Evolutionary conservation across 108 stramenopile species (phyloP).

Genomic region (Stephanodiscus minutulus): DNA sequence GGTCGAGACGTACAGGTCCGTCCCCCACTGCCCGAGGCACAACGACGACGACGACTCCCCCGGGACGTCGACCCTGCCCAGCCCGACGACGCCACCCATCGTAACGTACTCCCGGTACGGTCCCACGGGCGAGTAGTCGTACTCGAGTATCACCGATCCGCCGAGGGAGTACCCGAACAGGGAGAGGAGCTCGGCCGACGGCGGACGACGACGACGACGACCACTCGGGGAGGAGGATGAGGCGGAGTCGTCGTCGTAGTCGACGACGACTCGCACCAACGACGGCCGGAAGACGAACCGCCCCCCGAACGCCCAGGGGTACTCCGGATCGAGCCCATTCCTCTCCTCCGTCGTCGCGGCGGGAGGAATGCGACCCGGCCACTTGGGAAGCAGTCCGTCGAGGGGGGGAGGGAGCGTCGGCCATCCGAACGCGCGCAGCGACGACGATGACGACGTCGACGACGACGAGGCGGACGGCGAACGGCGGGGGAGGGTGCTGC

Average conservation of each 20-base stretch:
- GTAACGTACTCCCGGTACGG: constrained; percentile 60
- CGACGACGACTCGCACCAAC: constrained; percentile 27
- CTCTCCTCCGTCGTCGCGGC: constrained; percentile 5
- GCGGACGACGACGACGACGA: background rate
- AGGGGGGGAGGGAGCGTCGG: no score
- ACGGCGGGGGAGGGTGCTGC: no score
- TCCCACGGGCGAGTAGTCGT: constrained; percentile 63
- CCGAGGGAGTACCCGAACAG: constrained; percentile 61
- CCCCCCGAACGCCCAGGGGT: constrained; percentile 59
- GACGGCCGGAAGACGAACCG: constrained; percentile 60
- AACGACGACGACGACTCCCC: constrained; percentile 5
- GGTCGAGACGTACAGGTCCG: constrained; percentile 53
- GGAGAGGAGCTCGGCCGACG: constrained; percentile 37
- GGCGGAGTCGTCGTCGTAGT: background rate
- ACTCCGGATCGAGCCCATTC: constrained; percentile 49
- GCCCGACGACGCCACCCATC: constrained; percentile 50
- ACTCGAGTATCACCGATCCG: constrained; percentile 56
- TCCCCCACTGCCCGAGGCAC: constrained; percentile 62
- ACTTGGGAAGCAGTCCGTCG: no score
- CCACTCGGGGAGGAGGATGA: no score
- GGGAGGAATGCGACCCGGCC: no score
- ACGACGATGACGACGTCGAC: no score
- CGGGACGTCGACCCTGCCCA: constrained; percentile 22
- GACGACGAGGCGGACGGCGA: no score
- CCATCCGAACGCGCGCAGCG: no score